Conservation (phyloP, 2,329 filamentous ascomycete genomes). For the Coniochaeta sp. region DNA sequence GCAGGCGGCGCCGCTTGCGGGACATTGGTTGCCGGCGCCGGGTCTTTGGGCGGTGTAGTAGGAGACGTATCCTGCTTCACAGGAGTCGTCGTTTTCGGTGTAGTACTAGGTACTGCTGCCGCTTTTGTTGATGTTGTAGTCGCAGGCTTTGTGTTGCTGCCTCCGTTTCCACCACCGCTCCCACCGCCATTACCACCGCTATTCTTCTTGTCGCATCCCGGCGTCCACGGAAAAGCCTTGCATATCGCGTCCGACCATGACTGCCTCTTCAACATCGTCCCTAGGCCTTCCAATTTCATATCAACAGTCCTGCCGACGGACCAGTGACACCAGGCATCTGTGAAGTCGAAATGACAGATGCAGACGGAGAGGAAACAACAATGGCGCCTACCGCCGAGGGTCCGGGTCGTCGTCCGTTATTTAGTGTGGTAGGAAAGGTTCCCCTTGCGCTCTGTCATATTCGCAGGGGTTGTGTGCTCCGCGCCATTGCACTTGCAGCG, state of each 20-base stretch:
- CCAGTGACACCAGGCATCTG: background rate
- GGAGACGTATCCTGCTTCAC: background rate
- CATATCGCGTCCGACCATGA: background rate
- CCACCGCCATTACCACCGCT: background rate
- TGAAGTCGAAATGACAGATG: background rate
- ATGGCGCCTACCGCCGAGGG: no score
- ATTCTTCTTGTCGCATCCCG: background rate
- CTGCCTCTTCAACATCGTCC: background rate
- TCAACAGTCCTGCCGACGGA: background rate
- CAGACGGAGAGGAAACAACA: background rate
- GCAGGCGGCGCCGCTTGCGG: background rate
- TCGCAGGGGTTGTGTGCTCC: no score
- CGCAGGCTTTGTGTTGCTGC: background rate
- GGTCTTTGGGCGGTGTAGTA: background rate
- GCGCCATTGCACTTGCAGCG: no score
- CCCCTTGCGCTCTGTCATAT: no score
- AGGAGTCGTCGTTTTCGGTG: background rate
- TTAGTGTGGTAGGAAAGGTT: no score
- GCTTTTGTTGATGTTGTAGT: background rate
- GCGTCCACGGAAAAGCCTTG: background rate
- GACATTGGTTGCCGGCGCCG: background rate
- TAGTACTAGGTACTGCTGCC: background rate
- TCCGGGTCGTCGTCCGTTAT: no score
- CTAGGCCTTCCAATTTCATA: background rate
- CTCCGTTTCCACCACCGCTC: background rate